Conservation (phyloP, 176 grass and related monocot genomes). For the Aegilops speltoides region DNA sequence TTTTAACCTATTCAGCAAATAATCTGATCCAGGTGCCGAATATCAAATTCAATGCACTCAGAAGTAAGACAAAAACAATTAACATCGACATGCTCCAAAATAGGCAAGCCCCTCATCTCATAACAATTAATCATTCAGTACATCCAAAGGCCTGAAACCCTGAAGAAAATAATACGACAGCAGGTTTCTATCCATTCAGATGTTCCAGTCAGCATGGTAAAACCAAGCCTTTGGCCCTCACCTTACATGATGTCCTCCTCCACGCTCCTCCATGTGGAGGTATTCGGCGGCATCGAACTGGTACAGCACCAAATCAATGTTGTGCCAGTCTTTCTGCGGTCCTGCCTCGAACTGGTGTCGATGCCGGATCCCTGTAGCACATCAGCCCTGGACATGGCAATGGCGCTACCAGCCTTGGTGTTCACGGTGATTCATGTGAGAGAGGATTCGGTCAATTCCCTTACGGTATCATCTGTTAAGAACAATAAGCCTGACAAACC, state of each 20-base stretch:
- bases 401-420: slow-evolving; percentile 52
- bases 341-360: slow-evolving; percentile 56
- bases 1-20: neutral
- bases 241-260: slow-evolving; percentile 64
- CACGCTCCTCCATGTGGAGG: slow-evolving; percentile 57
- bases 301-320: slow-evolving; percentile 61
- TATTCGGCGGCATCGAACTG: slow-evolving; percentile 61
- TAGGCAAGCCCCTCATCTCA: neutral
- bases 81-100: neutral
- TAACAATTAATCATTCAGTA: neutral
- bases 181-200: neutral
- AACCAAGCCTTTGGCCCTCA: neutral
- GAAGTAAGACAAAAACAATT: neutral
- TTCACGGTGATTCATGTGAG: slow-evolving; percentile 65
- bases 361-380: slow-evolving; percentile 62
- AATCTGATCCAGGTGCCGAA: neutral
- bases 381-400: slow-evolving; percentile 70
- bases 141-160: neutral
- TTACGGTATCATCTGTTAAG: neutral
- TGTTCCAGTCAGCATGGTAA: neutral
- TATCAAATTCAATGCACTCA: neutral
- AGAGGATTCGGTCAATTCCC: neutral
- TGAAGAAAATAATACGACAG: neutral
- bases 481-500: neutral
- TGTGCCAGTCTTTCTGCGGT: slow-evolving; percentile 71